A percentile compares a stretch with the other conserved stretches of the same genome.
These are phyloP conservation scores for Leccinum fallax DNA, from an alignment of 1,284 basidiomycete genomes.

Conservation along the genomic window DNA sequence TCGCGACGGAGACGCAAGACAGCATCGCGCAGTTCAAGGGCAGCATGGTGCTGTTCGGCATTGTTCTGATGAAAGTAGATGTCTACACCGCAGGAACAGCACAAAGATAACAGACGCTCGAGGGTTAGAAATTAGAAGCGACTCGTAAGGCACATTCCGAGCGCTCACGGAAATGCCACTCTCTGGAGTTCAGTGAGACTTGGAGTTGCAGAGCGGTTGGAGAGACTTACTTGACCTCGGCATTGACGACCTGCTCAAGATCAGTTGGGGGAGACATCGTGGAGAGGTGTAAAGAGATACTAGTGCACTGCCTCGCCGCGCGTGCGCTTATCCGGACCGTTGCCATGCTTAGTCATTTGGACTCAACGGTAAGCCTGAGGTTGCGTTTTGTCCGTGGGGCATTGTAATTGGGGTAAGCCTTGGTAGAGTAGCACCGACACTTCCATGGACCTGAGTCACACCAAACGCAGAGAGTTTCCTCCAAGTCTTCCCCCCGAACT, in stretches of 20 bases:
- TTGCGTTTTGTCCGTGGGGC: too few species aligned
- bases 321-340: too few species aligned
- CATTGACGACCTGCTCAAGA: conserved; percentile 59
- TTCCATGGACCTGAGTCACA: too few species aligned
- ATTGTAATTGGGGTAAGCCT: too few species aligned
- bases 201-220: background rate
- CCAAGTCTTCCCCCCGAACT: too few species aligned
- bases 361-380: too few species aligned
- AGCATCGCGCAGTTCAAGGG: conserved; percentile 67
- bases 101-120: background rate
- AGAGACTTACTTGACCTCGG: conserved; percentile 62
- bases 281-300: too few species aligned
- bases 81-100: conserved; percentile 42
- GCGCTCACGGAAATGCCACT: conserved; percentile 76
- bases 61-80: conserved; percentile 79
- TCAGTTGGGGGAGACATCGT: conserved; percentile 47
- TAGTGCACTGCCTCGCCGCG: too few species aligned
- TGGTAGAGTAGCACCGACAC: too few species aligned
- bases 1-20: conserved; percentile 67
- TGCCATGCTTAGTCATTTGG: too few species aligned
- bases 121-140: background rate
- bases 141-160: background rate
- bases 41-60: conserved; percentile 59
- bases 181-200: conserved; percentile 42
- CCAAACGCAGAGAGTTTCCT: too few species aligned